Evolutionary conservation across 1,284 basidiomycete species (phyloP).

Genomic region (Megacollybia platyphylla): DNA sequence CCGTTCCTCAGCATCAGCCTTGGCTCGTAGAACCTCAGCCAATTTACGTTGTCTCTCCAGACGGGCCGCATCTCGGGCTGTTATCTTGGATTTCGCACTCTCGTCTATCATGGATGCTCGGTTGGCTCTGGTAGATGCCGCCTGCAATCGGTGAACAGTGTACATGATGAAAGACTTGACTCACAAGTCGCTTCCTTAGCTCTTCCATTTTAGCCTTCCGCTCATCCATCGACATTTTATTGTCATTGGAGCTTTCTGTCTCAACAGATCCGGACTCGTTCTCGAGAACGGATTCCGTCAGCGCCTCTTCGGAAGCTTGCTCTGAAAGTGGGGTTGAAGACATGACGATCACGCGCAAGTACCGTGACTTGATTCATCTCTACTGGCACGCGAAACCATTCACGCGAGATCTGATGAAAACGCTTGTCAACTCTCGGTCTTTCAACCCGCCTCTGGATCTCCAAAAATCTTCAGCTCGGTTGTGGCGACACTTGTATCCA

Average conservation of each 20-base stretch:
- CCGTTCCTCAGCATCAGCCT: constrained; percentile 78
- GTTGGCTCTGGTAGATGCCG: constrained; percentile 69
- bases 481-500: too few species aligned
- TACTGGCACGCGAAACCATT: too few species aligned
- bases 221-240: constrained; percentile 47
- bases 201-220: constrained; percentile 67
- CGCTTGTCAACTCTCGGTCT: too few species aligned
- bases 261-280: constrained; percentile 8
- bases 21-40: constrained; percentile 77
- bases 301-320: constrained; percentile 4
- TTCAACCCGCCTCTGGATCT: too few species aligned
- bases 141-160: constrained; percentile 26
- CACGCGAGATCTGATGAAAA: too few species aligned
- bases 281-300: constrained; percentile 1
- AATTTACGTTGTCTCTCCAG: constrained; percentile 81
- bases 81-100: constrained; percentile 61
- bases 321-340: constrained; percentile 10
- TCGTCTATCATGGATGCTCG: constrained; percentile 76
- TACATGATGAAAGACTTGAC: constrained; percentile 9
- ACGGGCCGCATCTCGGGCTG: constrained; percentile 65
- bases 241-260: constrained; percentile 2
- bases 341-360: constrained; percentile 4
- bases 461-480: too few species aligned
- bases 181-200: constrained; percentile 68
- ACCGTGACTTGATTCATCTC: too few species aligned